phyloP scores from a whole-genome alignment of 2,329 filamentous ascomycete genomes.

The Penicillium brasilianum region DNA sequence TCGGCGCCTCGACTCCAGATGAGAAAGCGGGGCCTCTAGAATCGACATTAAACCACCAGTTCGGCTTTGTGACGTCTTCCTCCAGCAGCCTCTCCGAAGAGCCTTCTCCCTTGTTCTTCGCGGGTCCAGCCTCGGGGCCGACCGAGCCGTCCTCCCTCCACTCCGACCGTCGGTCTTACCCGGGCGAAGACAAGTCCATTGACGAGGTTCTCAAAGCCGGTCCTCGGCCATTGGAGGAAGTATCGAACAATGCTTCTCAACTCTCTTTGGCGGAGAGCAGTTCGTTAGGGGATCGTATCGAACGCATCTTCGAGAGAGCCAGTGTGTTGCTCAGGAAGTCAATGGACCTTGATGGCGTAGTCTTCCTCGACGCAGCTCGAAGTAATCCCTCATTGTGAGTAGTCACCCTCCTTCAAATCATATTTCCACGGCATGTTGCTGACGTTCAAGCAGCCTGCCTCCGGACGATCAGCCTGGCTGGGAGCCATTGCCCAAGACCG shows the following conservation, averaged over 20 bases:
- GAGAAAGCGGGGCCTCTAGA: not conserved
- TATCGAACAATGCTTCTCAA: slow-evolving; percentile 1
- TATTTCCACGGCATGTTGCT: not conserved
- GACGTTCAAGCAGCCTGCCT: slow-evolving; percentile 19
- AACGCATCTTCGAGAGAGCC: slow-evolving; percentile 49
- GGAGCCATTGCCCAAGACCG: slow-evolving; percentile 26
- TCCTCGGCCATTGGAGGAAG: not conserved
- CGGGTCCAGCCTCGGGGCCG: slow-evolving; percentile 1
- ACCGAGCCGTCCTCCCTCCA: slow-evolving; percentile 10
- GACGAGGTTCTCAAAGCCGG: slow-evolving; percentile 15
- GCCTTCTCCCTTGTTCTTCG: slow-evolving; percentile 3
- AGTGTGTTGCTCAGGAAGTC: slow-evolving; percentile 51
- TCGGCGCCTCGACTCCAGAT: not conserved
- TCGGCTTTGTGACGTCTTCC: not conserved
- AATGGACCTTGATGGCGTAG: slow-evolving; percentile 47
- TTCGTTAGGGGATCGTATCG: slow-evolving; percentile 25
- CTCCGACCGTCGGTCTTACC: slow-evolving; percentile 7
- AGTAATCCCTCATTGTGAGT: slow-evolving; percentile 34
- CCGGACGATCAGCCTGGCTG: slow-evolving; percentile 26
- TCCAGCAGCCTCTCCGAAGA: slow-evolving; percentile 8
- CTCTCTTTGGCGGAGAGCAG: slow-evolving; percentile 18
- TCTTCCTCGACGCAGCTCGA: slow-evolving; percentile 37
- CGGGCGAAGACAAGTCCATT: slow-evolving; percentile 15
- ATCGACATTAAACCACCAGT: not conserved
- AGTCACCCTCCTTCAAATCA: not conserved